A percentile compares a stretch with the other conserved stretches of the same genome.
phyloP scores from a whole-genome alignment of 129 eudicot genomes.

The Flaveria brownii region DNA sequence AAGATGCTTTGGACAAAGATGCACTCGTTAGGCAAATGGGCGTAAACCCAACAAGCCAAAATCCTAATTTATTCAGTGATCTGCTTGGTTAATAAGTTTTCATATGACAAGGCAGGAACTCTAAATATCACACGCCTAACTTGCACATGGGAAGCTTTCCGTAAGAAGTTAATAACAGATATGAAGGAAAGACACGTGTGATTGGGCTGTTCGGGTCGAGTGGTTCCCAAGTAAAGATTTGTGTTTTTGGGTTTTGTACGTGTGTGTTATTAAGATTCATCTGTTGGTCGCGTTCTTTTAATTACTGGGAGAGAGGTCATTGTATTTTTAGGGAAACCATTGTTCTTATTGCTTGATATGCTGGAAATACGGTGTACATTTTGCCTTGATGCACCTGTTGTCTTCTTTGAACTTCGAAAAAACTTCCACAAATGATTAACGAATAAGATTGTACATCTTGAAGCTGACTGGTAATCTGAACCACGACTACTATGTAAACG shows the following conservation, averaged over 20 bases:
- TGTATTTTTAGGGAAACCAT: conserved; percentile 31
- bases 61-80: conserved; percentile 91
- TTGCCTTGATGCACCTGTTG: conserved; percentile 3
- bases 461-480: too few species aligned
- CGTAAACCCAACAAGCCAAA: conserved; percentile 79
- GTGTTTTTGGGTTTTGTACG: conserved; percentile 20
- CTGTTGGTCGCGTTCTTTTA: conserved; percentile 3
- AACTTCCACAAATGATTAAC: too few species aligned
- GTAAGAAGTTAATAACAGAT: conserved; percentile 16
- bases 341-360: conserved; percentile 31
- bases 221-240: conserved; percentile 15
- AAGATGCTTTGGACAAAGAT: conserved; percentile 80
- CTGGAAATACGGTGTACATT: conserved; percentile 30
- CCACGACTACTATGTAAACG: too few species aligned
- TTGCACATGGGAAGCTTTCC: conserved; percentile 8
- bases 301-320: conserved; percentile 27
- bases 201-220: conserved; percentile 25
- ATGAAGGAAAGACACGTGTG: conserved; percentile 9
- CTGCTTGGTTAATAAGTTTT: conserved; percentile 60
- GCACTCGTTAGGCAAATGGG: conserved; percentile 93
- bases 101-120: neutral
- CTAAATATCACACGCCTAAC: conserved; percentile 22
- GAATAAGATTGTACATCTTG: too few species aligned
- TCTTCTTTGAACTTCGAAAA: neutral
- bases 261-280: conserved; percentile 31